A percentile compares a stretch with the other conserved stretches of the same genome.
Evolutionary conservation across 345 rosid species (phyloP).

Genomic region (Eucalyptus marginata): DNA sequence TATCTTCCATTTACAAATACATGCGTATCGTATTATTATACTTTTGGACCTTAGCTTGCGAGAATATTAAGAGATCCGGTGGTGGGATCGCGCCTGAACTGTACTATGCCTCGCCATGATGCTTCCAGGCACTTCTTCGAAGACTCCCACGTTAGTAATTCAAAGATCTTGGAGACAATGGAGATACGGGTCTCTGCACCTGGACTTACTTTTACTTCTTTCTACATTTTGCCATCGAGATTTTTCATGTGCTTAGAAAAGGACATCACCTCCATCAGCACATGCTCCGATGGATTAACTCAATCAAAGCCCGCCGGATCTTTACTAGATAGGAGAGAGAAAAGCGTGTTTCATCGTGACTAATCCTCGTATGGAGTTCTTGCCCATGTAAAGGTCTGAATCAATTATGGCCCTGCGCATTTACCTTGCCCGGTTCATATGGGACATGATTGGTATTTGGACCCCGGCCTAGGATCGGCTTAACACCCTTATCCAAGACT

Average conservation of each 20-base stretch:
- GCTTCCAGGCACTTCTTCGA: not conserved
- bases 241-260: slow-evolving; percentile 13
- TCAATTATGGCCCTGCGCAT: not conserved
- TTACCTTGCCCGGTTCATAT: not conserved
- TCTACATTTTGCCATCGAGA: not conserved
- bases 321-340: not conserved
- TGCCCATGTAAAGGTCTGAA: not conserved
- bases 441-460: not conserved
- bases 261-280: not conserved
- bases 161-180: not conserved
- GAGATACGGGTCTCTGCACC: slow-evolving; percentile 27
- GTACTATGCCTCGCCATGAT: not conserved
- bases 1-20: not conserved
- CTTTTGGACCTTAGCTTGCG: not conserved
- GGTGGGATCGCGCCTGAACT: not conserved
- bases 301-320: not conserved
- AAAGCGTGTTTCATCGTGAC: not conserved
- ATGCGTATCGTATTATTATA: not conserved
- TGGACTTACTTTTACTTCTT: slow-evolving; percentile 4
- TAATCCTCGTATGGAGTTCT: not conserved
- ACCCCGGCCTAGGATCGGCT: not conserved
- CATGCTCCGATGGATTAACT: not conserved
- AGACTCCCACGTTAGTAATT: not conserved
- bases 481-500: not conserved
- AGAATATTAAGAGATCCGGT: not conserved